A percentile compares a stretch with the other conserved stretches of the same genome.
Evolutionary conservation across 1,284 basidiomycete genomes (phyloP).

Genomic region (Pseudozyma tsukubaensis): DNA sequence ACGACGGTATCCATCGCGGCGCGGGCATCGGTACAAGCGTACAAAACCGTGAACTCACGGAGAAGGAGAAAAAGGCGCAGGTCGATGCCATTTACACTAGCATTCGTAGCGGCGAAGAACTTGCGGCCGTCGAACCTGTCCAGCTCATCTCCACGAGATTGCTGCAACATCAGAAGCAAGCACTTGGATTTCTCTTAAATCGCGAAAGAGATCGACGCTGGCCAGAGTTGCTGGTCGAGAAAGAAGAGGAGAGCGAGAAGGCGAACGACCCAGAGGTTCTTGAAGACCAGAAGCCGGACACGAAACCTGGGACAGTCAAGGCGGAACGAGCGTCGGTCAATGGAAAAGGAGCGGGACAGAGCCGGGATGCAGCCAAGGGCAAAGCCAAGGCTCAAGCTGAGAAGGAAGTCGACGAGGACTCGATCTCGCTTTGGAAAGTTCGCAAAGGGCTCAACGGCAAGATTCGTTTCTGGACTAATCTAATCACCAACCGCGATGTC

Average conservation of each 20-base stretch:
- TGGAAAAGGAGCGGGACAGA: slow-evolving; percentile 1
- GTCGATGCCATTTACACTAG: slow-evolving; percentile 93
- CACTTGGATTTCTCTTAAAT: slow-evolving; percentile 93
- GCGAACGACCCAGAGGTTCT: not conserved
- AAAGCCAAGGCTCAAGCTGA: slow-evolving; percentile 8
- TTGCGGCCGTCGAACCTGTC: slow-evolving; percentile 82
- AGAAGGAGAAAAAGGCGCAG: slow-evolving; percentile 91
- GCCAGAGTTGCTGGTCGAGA: slow-evolving; percentile 46
- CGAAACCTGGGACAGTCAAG: slow-evolving; percentile 6
- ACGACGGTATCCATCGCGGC: slow-evolving; percentile 70
- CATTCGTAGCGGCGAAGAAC: slow-evolving; percentile 84
- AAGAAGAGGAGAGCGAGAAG: not conserved
- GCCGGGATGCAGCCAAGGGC: not conserved
- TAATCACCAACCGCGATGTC: slow-evolving; percentile 84
- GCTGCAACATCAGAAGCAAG: slow-evolving; percentile 98
- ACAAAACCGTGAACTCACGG: slow-evolving; percentile 65
- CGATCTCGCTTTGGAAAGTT: slow-evolving; percentile 82
- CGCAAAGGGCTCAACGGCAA: slow-evolving; percentile 71
- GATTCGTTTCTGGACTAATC: slow-evolving; percentile 75
- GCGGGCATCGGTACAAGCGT: slow-evolving; percentile 36
- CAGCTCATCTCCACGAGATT: slow-evolving; percentile 86
- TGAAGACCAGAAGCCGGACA: not conserved
- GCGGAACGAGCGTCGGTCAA: slow-evolving; percentile 5
- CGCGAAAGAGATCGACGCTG: slow-evolving; percentile 74
- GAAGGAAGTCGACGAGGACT: slow-evolving; percentile 66